phyloP scores from a whole-genome alignment of 495 filamentous ascomycete genomes.

The Xylaria intraflava region DNA sequence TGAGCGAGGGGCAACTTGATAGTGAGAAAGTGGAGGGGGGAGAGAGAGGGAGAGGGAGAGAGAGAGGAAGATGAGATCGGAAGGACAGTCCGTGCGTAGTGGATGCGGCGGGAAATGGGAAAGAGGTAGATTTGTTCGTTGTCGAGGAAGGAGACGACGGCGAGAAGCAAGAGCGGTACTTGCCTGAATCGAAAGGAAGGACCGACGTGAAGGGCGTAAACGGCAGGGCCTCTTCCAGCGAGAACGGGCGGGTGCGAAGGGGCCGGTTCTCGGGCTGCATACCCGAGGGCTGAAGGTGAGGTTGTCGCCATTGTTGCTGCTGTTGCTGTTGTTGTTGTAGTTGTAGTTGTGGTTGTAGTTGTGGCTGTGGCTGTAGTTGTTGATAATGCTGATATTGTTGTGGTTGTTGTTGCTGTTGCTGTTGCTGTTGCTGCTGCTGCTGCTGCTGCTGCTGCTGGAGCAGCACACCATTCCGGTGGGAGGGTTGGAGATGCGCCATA shows the following conservation, averaged over 20 bases:
- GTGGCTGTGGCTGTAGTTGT: constrained; percentile 4
- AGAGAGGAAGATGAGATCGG: constrained; percentile 8
- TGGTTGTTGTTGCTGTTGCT: constrained; percentile 10
- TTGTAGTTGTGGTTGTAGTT: too few relatives aligned
- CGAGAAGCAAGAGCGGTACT: constrained; percentile 32
- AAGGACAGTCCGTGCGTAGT: not conserved
- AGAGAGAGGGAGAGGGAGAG: not conserved
- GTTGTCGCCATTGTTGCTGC: constrained; percentile 16
- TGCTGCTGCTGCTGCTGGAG: constrained; percentile 13
- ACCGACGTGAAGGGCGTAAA: constrained; percentile 89
- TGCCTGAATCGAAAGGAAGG: constrained; percentile 80
- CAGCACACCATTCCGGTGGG: constrained; percentile 17
- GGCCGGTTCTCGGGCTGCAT: constrained; percentile 6
- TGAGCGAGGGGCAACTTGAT: not conserved
- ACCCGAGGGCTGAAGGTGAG: constrained; percentile 2
- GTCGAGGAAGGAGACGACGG: constrained; percentile 16
- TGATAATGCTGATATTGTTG: constrained; percentile 11
- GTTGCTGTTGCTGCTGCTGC: constrained; percentile 13
- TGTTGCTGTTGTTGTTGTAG: too few relatives aligned
- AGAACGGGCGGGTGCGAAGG: constrained; percentile 32
- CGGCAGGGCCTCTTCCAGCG: constrained; percentile 77
- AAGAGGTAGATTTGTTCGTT: not conserved
- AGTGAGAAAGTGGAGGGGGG: constrained; percentile 7
- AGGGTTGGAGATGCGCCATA: constrained; percentile 32
- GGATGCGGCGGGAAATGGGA: not conserved